These are phyloP conservation scores for Stylonectria norvegica DNA, from an alignment of 2,329 filamentous ascomycete genomes.

Conservation along the genomic window DNA sequence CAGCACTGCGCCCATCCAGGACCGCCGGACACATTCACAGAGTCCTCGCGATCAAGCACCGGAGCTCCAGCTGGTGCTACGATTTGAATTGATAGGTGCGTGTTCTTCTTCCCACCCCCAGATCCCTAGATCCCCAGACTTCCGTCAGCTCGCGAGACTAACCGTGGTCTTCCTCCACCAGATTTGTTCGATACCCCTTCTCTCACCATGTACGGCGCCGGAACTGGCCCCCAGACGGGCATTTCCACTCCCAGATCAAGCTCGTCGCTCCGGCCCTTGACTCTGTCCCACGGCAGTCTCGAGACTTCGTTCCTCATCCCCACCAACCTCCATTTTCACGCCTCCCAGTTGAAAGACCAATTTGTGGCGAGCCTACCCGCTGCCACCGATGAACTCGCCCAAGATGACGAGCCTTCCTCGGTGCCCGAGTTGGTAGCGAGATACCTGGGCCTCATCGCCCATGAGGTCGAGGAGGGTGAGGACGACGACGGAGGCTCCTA, in stretches of 20 bases:
- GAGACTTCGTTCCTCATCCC: slow-evolving; percentile 95
- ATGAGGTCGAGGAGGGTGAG: slow-evolving; percentile 87
- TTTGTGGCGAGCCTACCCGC: slow-evolving; percentile 82
- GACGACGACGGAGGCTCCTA: slow-evolving; percentile 86
- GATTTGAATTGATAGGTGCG: slow-evolving; percentile 34
- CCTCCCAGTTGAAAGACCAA: slow-evolving; percentile 86
- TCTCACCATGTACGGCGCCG: slow-evolving; percentile 78
- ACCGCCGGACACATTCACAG: slow-evolving; percentile 24
- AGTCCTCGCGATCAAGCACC: slow-evolving; percentile 28
- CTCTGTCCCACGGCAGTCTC: slow-evolving; percentile 87
- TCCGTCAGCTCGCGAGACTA: slow-evolving; percentile 13
- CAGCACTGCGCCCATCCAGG: slow-evolving; percentile 27
- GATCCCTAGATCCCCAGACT: too few relatives aligned
- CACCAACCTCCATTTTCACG: slow-evolving; percentile 93
- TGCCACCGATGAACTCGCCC: slow-evolving; percentile 93
- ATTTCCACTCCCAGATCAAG: slow-evolving; percentile 94
- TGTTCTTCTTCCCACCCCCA: slow-evolving; percentile 3
- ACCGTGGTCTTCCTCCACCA: slow-evolving; percentile 15
- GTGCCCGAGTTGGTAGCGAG: slow-evolving; percentile 86
- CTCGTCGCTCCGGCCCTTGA: slow-evolving; percentile 86
- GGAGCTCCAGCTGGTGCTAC: slow-evolving; percentile 19
- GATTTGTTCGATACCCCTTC: slow-evolving; percentile 43
- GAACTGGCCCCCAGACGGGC: slow-evolving; percentile 85
- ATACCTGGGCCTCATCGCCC: slow-evolving; percentile 86
- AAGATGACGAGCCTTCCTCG: slow-evolving; percentile 98